These are phyloP conservation scores for Acrocalymma vagum DNA, from an alignment of 2,329 filamentous ascomycete genomes.

Conservation along the genomic window DNA sequence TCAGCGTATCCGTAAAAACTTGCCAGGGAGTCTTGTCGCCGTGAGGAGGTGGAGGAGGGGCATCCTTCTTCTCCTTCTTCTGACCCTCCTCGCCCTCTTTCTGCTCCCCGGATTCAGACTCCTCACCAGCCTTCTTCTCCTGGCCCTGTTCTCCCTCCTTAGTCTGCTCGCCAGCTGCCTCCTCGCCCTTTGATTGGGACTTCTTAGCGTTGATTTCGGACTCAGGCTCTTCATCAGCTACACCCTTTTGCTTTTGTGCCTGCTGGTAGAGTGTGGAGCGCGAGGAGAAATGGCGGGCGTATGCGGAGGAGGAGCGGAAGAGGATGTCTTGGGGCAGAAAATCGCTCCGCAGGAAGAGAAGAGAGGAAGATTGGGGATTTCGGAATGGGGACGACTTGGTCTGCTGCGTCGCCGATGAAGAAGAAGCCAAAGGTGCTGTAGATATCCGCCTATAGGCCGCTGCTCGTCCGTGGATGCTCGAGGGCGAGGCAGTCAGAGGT, in stretches of 20 bases:
- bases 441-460: slow-evolving; percentile 59
- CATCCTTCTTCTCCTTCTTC: slow-evolving; percentile 71
- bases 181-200: slow-evolving; percentile 49
- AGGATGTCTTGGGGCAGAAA: slow-evolving; percentile 51
- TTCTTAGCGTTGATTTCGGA: slow-evolving; percentile 47
- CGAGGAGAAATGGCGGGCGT: slow-evolving; percentile 55
- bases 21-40: slow-evolving; percentile 99
- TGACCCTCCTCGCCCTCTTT: slow-evolving; percentile 50
- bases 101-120: slow-evolving; percentile 58
- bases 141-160: slow-evolving; percentile 55
- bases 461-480: slow-evolving; percentile 54
- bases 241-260: slow-evolving; percentile 44
- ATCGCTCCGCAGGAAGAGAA: slow-evolving; percentile 52
- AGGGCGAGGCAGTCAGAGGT: slow-evolving; percentile 46
- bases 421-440: slow-evolving; percentile 29
- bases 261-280: slow-evolving; percentile 42
- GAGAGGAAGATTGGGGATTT: slow-evolving; percentile 29
- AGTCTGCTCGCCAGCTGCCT: slow-evolving; percentile 46
- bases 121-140: slow-evolving; percentile 52
- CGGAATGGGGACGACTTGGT: slow-evolving; percentile 13
- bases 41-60: slow-evolving; percentile 90
- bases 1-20: slow-evolving; percentile 97
- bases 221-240: slow-evolving; percentile 41
- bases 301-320: slow-evolving; percentile 52
- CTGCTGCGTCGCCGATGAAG: slow-evolving; percentile 34